Base-by-base conservation (phyloP, 2,329 filamentous ascomycete species). In the Nothomitra cinnamomea region DNA sequence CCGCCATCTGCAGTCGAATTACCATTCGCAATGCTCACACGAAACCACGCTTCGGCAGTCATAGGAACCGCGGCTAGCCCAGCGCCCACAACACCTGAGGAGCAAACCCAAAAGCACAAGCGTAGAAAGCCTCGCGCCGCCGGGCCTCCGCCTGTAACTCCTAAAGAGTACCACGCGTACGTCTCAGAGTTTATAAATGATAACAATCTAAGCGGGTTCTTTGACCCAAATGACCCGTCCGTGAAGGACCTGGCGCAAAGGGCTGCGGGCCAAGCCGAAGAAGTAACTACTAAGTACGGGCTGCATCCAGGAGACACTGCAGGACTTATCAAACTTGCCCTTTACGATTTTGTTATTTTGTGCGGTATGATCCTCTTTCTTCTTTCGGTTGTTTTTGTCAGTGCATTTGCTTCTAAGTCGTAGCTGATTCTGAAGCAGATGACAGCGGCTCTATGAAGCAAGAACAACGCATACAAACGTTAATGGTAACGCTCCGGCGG, bases 331-430 rank as follows among this genome's bases (percentile, higher is more conserved):
- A 41, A 24, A 19, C 49, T 51, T 10, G 49, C 32, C 3, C 22
- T 51, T 12, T 51, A 51, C 32, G 49, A 51, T 25, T 51, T 51
- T 13, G 49, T 51, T n/a, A 8, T 51, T 41, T n/a, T 51, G 15
- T 51, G 49, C 19, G 49, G 49, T 51, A 32, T 17, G 49, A 10
- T 12, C 15, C 7, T 28, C 3, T 24, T 15, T 15, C 2, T 5
- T 3, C 8, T 22, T 36, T 22, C 15, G 28, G n/a, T 2, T 12
- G 10, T 3, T 12, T 15, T 15, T 47, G 8, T 12, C 6, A 21
- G 12, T 24, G 3, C 25, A 22, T n/a, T 5, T 22, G 15, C 15
- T 45, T 45, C n/a, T 24, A 15, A 47, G 17, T 19, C 7, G 40
- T 13, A n/a, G 2, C 49, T 50, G 21, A 50, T 22, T 17, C 7